These are phyloP conservation scores for Mortierella hygrophila DNA, from an alignment of 192 early-diverging fungal genomes.

Conservation along the genomic window DNA sequence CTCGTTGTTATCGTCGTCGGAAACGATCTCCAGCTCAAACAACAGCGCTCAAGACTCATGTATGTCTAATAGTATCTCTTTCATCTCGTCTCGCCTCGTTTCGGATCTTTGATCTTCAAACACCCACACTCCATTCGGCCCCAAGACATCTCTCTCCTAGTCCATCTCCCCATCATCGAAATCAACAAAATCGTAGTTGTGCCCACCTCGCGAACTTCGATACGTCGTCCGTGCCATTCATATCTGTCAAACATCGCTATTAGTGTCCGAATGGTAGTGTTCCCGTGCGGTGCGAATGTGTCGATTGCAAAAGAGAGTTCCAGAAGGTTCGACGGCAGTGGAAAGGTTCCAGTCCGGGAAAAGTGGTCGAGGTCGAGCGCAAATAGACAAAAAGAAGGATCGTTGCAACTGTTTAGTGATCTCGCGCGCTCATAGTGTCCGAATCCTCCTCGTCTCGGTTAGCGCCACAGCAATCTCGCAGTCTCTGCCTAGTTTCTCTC, in stretches of 20 bases:
- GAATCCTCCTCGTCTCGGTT: background rate
- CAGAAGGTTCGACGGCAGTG: background rate
- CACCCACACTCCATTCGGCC: background rate
- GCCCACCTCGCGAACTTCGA: conserved; percentile 87
- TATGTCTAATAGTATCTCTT: background rate
- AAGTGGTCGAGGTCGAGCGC: background rate
- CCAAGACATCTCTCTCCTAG: background rate
- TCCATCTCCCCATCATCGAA: background rate
- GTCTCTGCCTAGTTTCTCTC: background rate
- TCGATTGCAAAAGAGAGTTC: background rate
- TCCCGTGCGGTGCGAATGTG: background rate
- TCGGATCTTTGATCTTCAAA: background rate
- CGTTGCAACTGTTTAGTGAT: conserved; percentile 5
- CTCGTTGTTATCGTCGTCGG: background rate
- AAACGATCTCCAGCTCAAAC: background rate
- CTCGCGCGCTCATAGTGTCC: conserved; percentile 1
- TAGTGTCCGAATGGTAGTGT: background rate
- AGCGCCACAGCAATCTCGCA: background rate
- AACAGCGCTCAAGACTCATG: background rate
- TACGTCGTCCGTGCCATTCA: conserved; percentile 79
- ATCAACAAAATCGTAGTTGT: conserved; percentile 17
- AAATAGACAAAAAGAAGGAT: conserved; percentile 8
- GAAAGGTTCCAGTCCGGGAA: background rate
- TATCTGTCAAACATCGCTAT: conserved; percentile 85
- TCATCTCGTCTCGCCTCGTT: background rate